Conservation (phyloP, 2,329 filamentous ascomycete species). For the Epichloe glyceriae region DNA sequence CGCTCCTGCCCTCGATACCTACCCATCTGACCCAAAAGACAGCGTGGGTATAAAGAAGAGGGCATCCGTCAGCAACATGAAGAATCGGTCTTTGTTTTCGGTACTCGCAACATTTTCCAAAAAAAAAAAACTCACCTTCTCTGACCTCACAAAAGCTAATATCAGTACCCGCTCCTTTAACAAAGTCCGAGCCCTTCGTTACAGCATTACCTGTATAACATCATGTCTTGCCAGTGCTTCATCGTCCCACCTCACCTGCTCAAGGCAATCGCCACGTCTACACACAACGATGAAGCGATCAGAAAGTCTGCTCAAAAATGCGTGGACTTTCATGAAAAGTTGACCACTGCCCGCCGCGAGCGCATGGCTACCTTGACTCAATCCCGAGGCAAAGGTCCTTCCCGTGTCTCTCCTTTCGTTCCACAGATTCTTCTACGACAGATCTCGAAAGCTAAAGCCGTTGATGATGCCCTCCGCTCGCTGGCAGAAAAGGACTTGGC, state of each 20-base stretch:
- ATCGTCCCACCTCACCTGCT: slow-evolving; percentile 35
- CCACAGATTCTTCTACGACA: slow-evolving; percentile 26
- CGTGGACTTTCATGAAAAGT: slow-evolving; percentile 20
- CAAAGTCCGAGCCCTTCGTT: neutral
- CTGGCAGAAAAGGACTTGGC: slow-evolving; percentile 26
- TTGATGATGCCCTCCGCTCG: slow-evolving; percentile 24
- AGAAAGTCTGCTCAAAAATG: slow-evolving; percentile 23
- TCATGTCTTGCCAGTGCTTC: slow-evolving; percentile 20
- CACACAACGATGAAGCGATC: slow-evolving; percentile 22
- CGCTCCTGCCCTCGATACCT: neutral
- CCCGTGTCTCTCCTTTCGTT: slow-evolving; percentile 20
- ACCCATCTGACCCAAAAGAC: neutral
- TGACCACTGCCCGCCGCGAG: slow-evolving; percentile 19
- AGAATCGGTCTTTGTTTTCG: neutral
- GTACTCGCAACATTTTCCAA: neutral
- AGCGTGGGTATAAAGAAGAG: neutral
- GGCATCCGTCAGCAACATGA: neutral
- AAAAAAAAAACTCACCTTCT: neutral
- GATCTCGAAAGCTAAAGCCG: slow-evolving; percentile 23
- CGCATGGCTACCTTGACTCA: slow-evolving; percentile 21
- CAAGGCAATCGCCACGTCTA: slow-evolving; percentile 26
- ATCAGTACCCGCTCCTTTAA: neutral
- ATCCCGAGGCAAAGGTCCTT: slow-evolving; percentile 12
- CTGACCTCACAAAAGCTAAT: neutral
- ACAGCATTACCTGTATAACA: neutral